Evolutionary conservation across 371 early-diverging fungal species (phyloP).

Genomic region (Mortierella sp.): DNA sequence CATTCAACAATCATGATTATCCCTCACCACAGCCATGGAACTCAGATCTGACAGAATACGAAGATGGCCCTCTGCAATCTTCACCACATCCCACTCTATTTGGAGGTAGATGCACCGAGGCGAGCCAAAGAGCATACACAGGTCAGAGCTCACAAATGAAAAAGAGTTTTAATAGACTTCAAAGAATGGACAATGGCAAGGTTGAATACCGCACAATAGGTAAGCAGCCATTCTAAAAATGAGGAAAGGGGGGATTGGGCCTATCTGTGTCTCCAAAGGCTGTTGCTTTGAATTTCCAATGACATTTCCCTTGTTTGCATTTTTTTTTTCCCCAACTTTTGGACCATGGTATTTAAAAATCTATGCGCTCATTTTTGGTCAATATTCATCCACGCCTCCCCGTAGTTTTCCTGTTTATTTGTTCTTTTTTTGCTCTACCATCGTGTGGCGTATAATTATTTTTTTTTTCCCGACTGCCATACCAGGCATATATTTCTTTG

Average conservation of each 20-base stretch:
- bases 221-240: conserved; percentile 12
- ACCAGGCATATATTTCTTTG: not conserved
- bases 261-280: not conserved
- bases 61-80: conserved; percentile 8
- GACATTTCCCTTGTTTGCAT: not conserved
- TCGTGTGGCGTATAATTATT: not conserved
- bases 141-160: conserved; percentile 44
- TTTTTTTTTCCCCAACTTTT: not conserved
- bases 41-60: not conserved
- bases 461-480: not conserved
- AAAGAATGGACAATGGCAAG: conserved; percentile 35
- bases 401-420: not conserved
- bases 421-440: not conserved
- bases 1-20: not conserved
- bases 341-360: not conserved
- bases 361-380: not conserved
- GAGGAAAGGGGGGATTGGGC: not conserved
- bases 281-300: conserved; percentile 1
- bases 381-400: not conserved
- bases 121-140: conserved; percentile 31
- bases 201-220: conserved; percentile 53
- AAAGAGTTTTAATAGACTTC: conserved; percentile 32
- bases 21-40: conserved; percentile 9
- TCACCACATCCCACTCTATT: conserved; percentile 14
- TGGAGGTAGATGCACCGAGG: conserved; percentile 18